Conservation (phyloP, 1,139 yeast species). For the Zygosaccharomyces pseudobailii region DNA sequence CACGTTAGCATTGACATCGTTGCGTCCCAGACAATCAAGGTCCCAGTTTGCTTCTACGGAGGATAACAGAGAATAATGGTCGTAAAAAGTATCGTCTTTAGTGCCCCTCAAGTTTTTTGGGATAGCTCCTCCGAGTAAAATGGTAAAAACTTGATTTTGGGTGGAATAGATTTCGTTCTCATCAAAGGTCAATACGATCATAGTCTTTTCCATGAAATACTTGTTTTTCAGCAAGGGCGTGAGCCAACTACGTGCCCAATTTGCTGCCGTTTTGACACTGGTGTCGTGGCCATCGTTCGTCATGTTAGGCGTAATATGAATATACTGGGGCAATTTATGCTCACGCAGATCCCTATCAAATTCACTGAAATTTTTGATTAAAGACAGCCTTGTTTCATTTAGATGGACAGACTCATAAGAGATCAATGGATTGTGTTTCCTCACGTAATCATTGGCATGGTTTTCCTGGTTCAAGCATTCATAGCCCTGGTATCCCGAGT, state of each 20-base stretch:
- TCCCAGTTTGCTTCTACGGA: slow-evolving; percentile 46
- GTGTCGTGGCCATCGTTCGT: slow-evolving; percentile 47
- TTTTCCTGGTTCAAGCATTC: slow-evolving; percentile 41
- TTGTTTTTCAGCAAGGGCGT: slow-evolving; percentile 40
- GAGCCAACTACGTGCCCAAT: slow-evolving; percentile 42
- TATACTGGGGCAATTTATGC: slow-evolving; percentile 44
- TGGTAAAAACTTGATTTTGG: slow-evolving; percentile 41
- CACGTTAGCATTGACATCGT: slow-evolving; percentile 45
- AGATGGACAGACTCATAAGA: slow-evolving; percentile 38
- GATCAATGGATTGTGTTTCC: slow-evolving; percentile 47
- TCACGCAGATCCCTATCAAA: slow-evolving; percentile 38
- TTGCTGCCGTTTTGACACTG: slow-evolving; percentile 41
- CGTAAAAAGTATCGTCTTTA: slow-evolving; percentile 42
- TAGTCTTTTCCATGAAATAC: slow-evolving; percentile 42
- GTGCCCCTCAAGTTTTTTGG: slow-evolving; percentile 40
- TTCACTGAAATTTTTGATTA: slow-evolving; percentile 44
- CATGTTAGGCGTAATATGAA: slow-evolving; percentile 48
- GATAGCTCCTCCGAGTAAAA: slow-evolving; percentile 43
- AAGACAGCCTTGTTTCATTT: slow-evolving; percentile 35
- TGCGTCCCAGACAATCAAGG: slow-evolving; percentile 44
- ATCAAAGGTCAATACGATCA: slow-evolving; percentile 45
- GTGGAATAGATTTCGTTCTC: slow-evolving; percentile 41
- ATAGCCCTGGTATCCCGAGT: slow-evolving; percentile 46
- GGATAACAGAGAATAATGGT: slow-evolving; percentile 47
- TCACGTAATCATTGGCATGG: slow-evolving; percentile 43